A percentile compares a stretch with the other conserved stretches of the same genome.
Conservation (phyloP, 805 yeast species). For the Grigorovia yakushimaensis region DNA sequence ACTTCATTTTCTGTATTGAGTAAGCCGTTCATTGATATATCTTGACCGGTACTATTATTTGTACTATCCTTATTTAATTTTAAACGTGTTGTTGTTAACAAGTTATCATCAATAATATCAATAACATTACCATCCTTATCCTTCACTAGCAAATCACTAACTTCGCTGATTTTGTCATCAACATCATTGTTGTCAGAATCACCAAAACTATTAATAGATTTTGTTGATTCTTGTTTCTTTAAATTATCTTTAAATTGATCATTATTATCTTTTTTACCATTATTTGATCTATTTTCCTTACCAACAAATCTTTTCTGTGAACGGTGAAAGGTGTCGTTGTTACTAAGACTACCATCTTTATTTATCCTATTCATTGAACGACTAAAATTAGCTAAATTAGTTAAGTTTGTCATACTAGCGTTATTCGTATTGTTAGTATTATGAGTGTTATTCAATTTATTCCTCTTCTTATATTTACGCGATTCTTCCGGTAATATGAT, state of each 20-base stretch:
- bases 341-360: too few relatives aligned
- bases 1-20: not conserved
- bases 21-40: not conserved
- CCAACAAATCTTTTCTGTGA: not conserved
- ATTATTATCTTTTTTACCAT: too few relatives aligned
- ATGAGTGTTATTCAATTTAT: not conserved
- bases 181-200: too few relatives aligned
- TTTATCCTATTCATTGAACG: too few relatives aligned
- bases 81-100: not conserved
- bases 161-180: too few relatives aligned
- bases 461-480: not conserved
- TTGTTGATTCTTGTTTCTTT: too few relatives aligned
- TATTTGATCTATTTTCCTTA: not conserved
- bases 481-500: constrained; percentile 21
- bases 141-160: not conserved
- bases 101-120: not conserved
- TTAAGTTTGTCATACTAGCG: not conserved
- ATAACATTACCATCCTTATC: not conserved
- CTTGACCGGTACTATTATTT: not conserved
- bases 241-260: not conserved
- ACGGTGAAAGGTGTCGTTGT: not conserved
- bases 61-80: not conserved
- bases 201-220: too few relatives aligned
- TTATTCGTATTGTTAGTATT: not conserved
- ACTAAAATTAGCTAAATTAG: too few relatives aligned